Conservation (phyloP, 2,329 filamentous ascomycete genomes). For the Aspergillus unguis region DNA sequence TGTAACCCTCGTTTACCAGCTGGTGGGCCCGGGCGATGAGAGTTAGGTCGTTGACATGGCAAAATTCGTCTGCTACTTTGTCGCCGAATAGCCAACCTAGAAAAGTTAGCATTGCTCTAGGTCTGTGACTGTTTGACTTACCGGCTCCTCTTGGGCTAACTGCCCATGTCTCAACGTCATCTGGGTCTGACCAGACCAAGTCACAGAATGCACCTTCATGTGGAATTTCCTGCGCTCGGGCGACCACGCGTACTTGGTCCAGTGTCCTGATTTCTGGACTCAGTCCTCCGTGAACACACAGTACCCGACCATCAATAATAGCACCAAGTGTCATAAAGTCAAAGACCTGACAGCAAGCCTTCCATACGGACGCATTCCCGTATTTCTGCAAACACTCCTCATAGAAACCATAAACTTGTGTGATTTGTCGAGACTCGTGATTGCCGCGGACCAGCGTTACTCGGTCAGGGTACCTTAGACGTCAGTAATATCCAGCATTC, state of each 20-base stretch:
- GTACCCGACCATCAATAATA: constrained; percentile 69
- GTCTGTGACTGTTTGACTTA: constrained; percentile 27
- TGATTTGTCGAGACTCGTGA: constrained; percentile 74
- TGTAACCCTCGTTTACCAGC: constrained; percentile 73
- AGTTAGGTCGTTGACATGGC: constrained; percentile 69
- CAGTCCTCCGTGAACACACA: constrained; percentile 69
- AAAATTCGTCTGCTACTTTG: constrained; percentile 72
- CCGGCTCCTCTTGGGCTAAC: constrained; percentile 67
- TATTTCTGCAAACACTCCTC: constrained; percentile 76
- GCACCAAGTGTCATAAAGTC: constrained; percentile 72
- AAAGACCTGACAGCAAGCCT: constrained; percentile 74
- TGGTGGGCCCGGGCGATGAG: constrained; percentile 72
- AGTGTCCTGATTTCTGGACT: constrained; percentile 71
- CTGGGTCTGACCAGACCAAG: constrained; percentile 72
- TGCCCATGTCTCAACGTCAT: constrained; percentile 68
- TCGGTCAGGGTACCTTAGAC: constrained; percentile 62
- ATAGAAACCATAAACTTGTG: constrained; percentile 75
- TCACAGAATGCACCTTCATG: constrained; percentile 76
- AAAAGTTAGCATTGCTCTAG: constrained; percentile 10
- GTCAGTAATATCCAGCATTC: background rate
- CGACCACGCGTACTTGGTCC: constrained; percentile 71
- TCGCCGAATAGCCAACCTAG: constrained; percentile 62
- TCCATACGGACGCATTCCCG: constrained; percentile 74
- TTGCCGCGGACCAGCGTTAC: constrained; percentile 72
- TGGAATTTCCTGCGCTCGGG: constrained; percentile 70